Evolutionary conservation across 2,329 filamentous ascomycete genomes (phyloP).

Genomic region (Fusarium sp.): DNA sequence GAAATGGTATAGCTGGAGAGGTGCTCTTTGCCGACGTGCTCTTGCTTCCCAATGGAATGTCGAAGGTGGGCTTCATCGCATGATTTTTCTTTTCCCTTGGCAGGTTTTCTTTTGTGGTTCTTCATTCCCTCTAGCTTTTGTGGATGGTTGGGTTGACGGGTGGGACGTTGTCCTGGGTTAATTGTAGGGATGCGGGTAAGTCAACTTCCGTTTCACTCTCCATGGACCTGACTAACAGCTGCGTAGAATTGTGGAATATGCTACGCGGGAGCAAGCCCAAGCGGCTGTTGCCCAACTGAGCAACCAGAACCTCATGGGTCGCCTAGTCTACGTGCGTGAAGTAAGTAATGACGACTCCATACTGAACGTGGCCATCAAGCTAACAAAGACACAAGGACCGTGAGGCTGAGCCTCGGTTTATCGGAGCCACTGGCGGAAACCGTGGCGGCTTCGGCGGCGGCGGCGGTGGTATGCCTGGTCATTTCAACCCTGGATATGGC

Average conservation of each 20-base stretch:
- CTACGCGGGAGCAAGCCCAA: slow-evolving; percentile 98
- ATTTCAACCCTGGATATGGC: slow-evolving; percentile 68
- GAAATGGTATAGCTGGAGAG: slow-evolving; percentile 81
- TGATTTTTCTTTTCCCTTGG: slow-evolving; percentile 76
- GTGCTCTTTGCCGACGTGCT: slow-evolving; percentile 99
- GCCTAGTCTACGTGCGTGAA: slow-evolving; percentile 98
- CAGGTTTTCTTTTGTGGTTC: slow-evolving; percentile 81
- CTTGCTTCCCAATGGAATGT: slow-evolving; percentile 99
- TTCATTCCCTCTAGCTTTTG: slow-evolving; percentile 75
- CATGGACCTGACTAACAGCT: slow-evolving; percentile 48
- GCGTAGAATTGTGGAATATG: slow-evolving; percentile 98
- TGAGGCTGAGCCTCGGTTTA: slow-evolving; percentile 97
- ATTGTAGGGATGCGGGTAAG: slow-evolving; percentile 99
- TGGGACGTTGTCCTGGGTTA: slow-evolving; percentile 87
- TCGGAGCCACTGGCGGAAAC: slow-evolving; percentile 73
- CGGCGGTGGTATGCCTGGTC: slow-evolving; percentile 59
- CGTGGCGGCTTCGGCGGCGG: slow-evolving; percentile 72
- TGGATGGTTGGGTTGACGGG: slow-evolving; percentile 99
- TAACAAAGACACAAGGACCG: slow-evolving; percentile 74
- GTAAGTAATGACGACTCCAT: slow-evolving; percentile 62
- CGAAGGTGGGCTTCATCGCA: slow-evolving; percentile 98
- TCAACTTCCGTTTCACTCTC: slow-evolving; percentile 42
- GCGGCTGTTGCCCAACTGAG: slow-evolving; percentile 96
- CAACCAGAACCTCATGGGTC: slow-evolving; percentile 99
- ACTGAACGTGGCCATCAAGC: background rate